These are phyloP conservation scores for Populus trichocarpa DNA, from an alignment of 441 rosid genomes.

Conservation along the genomic window DNA sequence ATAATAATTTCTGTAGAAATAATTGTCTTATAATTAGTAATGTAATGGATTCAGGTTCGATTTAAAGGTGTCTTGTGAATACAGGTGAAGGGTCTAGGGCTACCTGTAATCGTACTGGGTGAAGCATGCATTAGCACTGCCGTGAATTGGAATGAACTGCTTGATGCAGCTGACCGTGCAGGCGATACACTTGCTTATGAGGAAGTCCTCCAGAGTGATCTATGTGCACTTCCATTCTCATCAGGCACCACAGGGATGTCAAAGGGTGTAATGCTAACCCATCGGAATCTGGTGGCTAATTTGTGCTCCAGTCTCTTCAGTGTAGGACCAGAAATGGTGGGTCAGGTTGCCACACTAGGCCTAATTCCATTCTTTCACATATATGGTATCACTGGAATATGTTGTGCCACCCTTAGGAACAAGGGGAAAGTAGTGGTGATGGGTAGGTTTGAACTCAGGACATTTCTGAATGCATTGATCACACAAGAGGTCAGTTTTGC, in stretches of 20 bases:
- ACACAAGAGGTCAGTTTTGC: conserved; percentile 77
- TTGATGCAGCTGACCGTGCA: conserved; percentile 67
- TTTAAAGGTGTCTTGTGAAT: background rate
- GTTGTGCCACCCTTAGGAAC: conserved; percentile 75
- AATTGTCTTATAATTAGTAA: background rate
- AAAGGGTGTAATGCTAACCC: conserved; percentile 87
- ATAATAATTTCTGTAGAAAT: background rate
- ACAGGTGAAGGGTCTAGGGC: conserved; percentile 58
- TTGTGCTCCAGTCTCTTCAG: conserved; percentile 82
- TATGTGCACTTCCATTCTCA: conserved; percentile 94
- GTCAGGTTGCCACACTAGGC: conserved; percentile 56
- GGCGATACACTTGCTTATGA: conserved; percentile 25
- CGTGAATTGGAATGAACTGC: conserved; percentile 62
- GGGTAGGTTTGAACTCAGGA: conserved; percentile 65
- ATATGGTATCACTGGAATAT: conserved; percentile 76
- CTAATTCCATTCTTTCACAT: conserved; percentile 87
- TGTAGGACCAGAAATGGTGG: conserved; percentile 55
- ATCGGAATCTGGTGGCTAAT: conserved; percentile 76
- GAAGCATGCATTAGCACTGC: conserved; percentile 49
- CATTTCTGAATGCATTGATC: conserved; percentile 64
- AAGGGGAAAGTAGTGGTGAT: conserved; percentile 92
- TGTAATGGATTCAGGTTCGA: background rate
- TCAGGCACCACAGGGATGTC: conserved; percentile 92
- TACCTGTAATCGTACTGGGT: conserved; percentile 54
- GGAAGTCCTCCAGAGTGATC: conserved; percentile 50